Percentiles rank a stretch among this genome's conserved stretches.
phyloP scores from a whole-genome alignment of 805 yeast species.

The Sugiyamaella qingdaonensis region DNA sequence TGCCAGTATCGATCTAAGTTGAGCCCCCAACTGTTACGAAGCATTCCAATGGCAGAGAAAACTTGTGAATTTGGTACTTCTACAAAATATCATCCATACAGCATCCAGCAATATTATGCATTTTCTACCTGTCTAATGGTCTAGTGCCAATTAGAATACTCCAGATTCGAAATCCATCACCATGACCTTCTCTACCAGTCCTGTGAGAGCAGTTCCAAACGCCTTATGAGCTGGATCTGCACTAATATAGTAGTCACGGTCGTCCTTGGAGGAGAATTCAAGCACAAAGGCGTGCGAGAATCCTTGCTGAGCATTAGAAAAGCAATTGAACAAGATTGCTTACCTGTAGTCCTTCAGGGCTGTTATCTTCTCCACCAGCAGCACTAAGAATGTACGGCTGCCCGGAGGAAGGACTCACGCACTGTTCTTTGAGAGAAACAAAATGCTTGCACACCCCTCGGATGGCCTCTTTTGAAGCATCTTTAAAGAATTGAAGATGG shows the following conservation, averaged over 20 bases:
- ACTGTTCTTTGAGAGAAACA: constrained; percentile 1
- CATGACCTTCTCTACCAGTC: neutral
- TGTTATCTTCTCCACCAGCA: neutral
- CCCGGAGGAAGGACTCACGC: neutral
- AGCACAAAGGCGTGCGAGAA: constrained; percentile 3
- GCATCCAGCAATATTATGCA: too few species aligned
- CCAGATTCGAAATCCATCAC: constrained; percentile 7
- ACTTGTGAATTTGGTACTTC: too few species aligned
- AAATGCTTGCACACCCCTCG: constrained; percentile 1
- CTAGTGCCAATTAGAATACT: constrained; percentile 6
- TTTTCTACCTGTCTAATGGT: too few species aligned
- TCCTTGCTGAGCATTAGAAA: neutral
- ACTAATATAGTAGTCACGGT: constrained; percentile 9
- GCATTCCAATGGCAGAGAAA: too few species aligned
- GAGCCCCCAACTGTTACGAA: too few species aligned
- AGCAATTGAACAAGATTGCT: too few species aligned
- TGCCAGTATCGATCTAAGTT: too few species aligned
- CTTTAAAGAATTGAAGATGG: neutral
- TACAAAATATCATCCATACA: too few species aligned
- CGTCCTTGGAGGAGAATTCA: constrained; percentile 7
- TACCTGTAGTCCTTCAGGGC: constrained; percentile 4
- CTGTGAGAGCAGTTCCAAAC: constrained; percentile 1
- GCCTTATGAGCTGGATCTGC: constrained; percentile 7
- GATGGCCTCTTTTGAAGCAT: neutral
- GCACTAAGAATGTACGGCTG: constrained; percentile 2